phyloP scores from a whole-genome alignment of 2,329 filamentous ascomycete genomes.

The Dendrostoma leiphaemia region DNA sequence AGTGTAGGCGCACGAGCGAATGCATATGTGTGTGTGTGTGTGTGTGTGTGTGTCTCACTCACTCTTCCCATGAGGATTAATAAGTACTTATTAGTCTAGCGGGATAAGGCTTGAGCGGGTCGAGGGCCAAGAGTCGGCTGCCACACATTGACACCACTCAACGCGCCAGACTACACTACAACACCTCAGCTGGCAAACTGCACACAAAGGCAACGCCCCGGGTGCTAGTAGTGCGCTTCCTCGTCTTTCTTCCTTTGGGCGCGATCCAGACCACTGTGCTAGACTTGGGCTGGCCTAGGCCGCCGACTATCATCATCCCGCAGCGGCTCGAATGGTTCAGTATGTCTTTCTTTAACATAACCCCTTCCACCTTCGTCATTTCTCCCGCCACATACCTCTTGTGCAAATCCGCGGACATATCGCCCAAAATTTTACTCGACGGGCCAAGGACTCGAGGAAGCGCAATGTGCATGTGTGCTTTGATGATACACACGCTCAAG shows the following conservation, averaged over 20 bases:
- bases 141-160: too few species aligned
- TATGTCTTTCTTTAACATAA: slow-evolving; percentile 1
- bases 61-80: too few species aligned
- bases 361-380: background rate
- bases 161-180: too few species aligned
- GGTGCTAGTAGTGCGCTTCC: background rate
- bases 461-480: background rate
- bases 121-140: too few species aligned
- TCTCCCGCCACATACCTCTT: background rate
- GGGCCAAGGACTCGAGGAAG: background rate
- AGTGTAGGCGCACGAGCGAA: too few species aligned
- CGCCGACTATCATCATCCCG: slow-evolving; percentile 3
- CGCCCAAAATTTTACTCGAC: too few species aligned
- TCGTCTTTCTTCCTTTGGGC: background rate
- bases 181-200: too few species aligned
- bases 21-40: too few species aligned
- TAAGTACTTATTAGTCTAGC: too few species aligned
- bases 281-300: slow-evolving; percentile 1
- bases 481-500: background rate
- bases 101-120: too few species aligned
- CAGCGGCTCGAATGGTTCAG: background rate
- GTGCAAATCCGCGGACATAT: background rate
- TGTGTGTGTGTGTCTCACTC: too few species aligned
- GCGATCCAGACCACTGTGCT: slow-evolving; percentile 4
- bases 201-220: too few species aligned